These are phyloP conservation scores for Lactarius quietus DNA, from an alignment of 768 basidiomycete genomes.

Conservation along the genomic window DNA sequence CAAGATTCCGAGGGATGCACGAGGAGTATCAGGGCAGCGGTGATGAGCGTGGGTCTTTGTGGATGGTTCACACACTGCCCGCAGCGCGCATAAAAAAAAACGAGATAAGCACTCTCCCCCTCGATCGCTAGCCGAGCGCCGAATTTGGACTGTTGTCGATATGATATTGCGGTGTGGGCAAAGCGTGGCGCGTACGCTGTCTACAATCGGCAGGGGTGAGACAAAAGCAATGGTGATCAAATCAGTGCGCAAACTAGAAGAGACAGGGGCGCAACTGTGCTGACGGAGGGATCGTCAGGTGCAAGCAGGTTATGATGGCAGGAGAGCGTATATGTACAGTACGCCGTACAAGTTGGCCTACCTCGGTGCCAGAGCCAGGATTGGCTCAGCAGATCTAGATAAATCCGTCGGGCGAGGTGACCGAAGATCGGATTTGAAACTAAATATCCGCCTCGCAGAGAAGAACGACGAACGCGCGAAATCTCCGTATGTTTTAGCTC, in stretches of 20 bases:
- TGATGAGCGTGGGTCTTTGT: slow-evolving; percentile 15
- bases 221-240: not conserved
- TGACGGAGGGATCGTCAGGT: not conserved
- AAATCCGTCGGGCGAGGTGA: not conserved
- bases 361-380: not conserved
- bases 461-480: not conserved
- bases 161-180: not conserved
- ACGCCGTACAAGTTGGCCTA: not conserved
- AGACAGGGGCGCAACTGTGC: not conserved
- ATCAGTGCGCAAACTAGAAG: not conserved
- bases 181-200: not conserved
- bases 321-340: not conserved
- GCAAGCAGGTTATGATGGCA: not conserved
- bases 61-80: not conserved
- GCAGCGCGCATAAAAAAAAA: not conserved
- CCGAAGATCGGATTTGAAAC: not conserved
- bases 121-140: slow-evolving; percentile 10
- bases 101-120: not conserved
- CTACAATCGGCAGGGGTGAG: not conserved
- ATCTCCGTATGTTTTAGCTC: not conserved
- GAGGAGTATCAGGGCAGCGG: not conserved
- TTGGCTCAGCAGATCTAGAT: not conserved
- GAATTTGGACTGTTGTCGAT: not conserved
- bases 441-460: not conserved
- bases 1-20: not conserved